Evolutionary conservation across 2,329 filamentous ascomycete genomes (phyloP).

Genomic region (Ophiostoma montium): DNA sequence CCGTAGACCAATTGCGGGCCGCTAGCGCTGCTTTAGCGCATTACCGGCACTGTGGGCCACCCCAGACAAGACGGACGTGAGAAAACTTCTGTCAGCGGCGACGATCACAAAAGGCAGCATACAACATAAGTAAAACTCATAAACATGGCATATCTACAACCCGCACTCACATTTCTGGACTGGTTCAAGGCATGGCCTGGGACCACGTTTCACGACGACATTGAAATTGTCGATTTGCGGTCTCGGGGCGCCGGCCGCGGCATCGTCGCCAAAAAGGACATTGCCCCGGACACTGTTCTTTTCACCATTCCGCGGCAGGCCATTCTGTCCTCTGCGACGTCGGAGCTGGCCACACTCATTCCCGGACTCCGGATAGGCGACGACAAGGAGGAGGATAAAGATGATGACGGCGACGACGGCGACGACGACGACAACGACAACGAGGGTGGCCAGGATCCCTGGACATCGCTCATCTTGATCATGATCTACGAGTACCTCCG

Average conservation of each 20-base stretch:
- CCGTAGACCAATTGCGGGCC: neutral
- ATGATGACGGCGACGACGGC: conserved; percentile 24
- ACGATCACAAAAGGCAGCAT: neutral
- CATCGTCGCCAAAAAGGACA: conserved; percentile 55
- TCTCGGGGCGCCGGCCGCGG: conserved; percentile 37
- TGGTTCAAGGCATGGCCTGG: conserved; percentile 41
- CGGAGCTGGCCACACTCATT: conserved; percentile 45
- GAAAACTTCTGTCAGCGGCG: neutral
- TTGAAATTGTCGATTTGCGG: conserved; percentile 38
- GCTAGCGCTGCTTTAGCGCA: no score
- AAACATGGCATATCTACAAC: conserved; percentile 24
- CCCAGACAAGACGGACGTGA: neutral
- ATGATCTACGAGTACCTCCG: conserved; percentile 63
- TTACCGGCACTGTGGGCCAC: conserved; percentile 1
- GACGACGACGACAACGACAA: conserved; percentile 25
- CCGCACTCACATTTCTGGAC: conserved; percentile 31
- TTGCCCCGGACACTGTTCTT: conserved; percentile 59
- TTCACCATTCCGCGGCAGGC: conserved; percentile 63
- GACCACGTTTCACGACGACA: conserved; percentile 37
- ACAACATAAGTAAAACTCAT: neutral
- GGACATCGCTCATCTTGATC: conserved; percentile 53
- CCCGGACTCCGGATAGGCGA: conserved; percentile 22
- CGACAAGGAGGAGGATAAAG: conserved; percentile 18
- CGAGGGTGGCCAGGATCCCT: conserved; percentile 27
- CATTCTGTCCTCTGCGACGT: conserved; percentile 62